Base-by-base conservation (phyloP, 192 early-diverging fungal genomes). In the Chytriomyces hyalinus region DNA sequence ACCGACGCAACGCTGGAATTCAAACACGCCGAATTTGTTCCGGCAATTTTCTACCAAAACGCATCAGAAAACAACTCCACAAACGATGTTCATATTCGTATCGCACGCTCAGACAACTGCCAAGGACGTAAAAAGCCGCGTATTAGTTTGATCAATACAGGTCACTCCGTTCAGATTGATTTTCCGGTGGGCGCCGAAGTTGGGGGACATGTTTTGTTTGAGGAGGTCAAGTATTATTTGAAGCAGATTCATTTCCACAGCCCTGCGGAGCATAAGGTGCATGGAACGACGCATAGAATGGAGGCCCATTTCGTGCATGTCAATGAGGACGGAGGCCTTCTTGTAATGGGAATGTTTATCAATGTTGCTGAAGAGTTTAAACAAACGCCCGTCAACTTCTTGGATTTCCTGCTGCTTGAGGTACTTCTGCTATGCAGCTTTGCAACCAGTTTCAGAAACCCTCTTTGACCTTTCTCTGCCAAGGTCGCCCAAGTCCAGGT, bases 241-340 rank as follows among this genome's bases (percentile, higher is more conserved):
- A 51, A 59, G 53, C 76, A 78, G 67, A 78, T 78, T 61, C 76
- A 78, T 48, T 78, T 78, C 67, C 76, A 78, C 47, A 20, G 22
- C 11, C 76, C 76, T 20, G 66, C 65, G 9, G 76, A 78, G 67
- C 76, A 78, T 62, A 45, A 4, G 11, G 46, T 70, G 13, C 7
- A 51, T 6, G 65, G 76, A 6, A 51, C 10, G 7, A 44, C 51
- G 13, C 15, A 47, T 9, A 47, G 66, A 7, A 67, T 78, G 66
- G 76, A 78, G 46, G 76, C 76, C 6, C 76, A 78, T 48, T 70
- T 78, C 36, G 76, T 78, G 49, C 76, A 78, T 47, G 57, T 28
- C 11, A 78, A 43, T 24, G 66, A 78, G 15, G 57, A 15, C 9
- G 76, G 76, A 10, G 44, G 15, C 7, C 43, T 78, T 6, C 67